These are phyloP conservation scores for Tardiomyces blankii DNA, from an alignment of 1,139 yeast genomes.

Conservation along the genomic window DNA sequence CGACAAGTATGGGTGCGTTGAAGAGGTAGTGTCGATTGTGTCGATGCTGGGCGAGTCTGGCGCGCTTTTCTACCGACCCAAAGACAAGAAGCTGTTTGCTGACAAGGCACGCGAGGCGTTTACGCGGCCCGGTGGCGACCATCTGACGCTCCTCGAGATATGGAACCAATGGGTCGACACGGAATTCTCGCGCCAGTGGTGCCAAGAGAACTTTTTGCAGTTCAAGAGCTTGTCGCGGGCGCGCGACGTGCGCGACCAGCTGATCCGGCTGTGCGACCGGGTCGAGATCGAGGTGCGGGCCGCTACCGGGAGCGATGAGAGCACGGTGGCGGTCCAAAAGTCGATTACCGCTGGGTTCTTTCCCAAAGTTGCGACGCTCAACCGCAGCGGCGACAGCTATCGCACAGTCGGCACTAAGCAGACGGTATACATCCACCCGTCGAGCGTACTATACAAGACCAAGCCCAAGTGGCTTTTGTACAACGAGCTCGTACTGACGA, in stretches of 20 bases:
- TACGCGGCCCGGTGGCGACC: slow-evolving; percentile 60
- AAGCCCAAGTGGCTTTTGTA: slow-evolving; percentile 64
- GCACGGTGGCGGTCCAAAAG: slow-evolving; percentile 39
- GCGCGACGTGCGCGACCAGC: slow-evolving; percentile 61
- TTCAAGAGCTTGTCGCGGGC: slow-evolving; percentile 61
- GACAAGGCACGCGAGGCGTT: slow-evolving; percentile 51
- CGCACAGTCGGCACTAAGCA: slow-evolving; percentile 50
- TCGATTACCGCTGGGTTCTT: slow-evolving; percentile 77
- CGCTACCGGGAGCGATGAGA: slow-evolving; percentile 11
- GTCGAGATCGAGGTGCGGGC: slow-evolving; percentile 36
- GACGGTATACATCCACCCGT: slow-evolving; percentile 73
- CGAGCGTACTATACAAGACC: slow-evolving; percentile 44
- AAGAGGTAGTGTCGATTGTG: slow-evolving; percentile 58
- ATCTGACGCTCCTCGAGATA: slow-evolving; percentile 58
- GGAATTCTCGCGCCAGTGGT: slow-evolving; percentile 72
- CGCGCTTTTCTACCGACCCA: slow-evolving; percentile 61
- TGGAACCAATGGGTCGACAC: slow-evolving; percentile 69
- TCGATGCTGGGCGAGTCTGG: slow-evolving; percentile 80
- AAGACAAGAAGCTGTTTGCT: slow-evolving; percentile 55
- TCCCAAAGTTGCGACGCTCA: slow-evolving; percentile 61
- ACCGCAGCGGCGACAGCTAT: slow-evolving; percentile 63
- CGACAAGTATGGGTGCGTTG: slow-evolving; percentile 44
- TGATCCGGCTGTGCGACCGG: slow-evolving; percentile 48
- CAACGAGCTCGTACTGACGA: slow-evolving; percentile 77
- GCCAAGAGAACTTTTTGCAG: slow-evolving; percentile 75